Evolutionary conservation across 169 alveolate species (phyloP), one percentile per base, ranked within the genome.

Genomic region (Plasmodium gonderi): DNA sequence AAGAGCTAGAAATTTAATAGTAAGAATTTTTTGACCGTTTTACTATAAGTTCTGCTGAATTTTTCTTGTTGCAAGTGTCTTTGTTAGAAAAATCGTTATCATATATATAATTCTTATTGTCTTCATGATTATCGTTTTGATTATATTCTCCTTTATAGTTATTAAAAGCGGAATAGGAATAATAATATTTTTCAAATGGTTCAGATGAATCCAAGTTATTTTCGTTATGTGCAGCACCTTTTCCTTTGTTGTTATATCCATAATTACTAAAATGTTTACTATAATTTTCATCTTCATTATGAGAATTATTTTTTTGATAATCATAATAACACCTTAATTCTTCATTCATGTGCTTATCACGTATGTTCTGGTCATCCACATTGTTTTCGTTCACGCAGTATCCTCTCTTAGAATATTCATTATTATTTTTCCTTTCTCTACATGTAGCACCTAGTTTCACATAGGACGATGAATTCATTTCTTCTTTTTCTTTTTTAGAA

Each of bases 91-190:
- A 49, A 17, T 76, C 90, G 42, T 87, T 31, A 20, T 65, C 79
- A 78, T 87, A 87, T 78, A 76, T 67, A 76, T 87, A 87, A 64
- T 76, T 87, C 45, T 75, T 75, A 33, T 87, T 60, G 23, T 87
- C 80, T 65, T 14, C 81, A 26, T 81, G 51, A 3, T 81, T 40
- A 14, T 67, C 54, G 3, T 26, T 78, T 87, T 64, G 75, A 31
- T 23, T 12, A 38, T 72, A 60, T 69, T 40, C 45, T 14, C 76
- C 40, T 17, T 76, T 69, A 74, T 38, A 17, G 23, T 76, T 36
- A 69, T 82, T 82, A 69, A 54, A 36, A 6, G 80, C 69, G 49
- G 93, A 76, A 87, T 87, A 87, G 17, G 93, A 76, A 87, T 87
- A 87, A 76, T 87, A 87, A 60, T 87, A 87, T 38, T 76, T 75